Base-by-base conservation (phyloP, 805 yeast species). In the Wilhelminamyces savonicus region DNA sequence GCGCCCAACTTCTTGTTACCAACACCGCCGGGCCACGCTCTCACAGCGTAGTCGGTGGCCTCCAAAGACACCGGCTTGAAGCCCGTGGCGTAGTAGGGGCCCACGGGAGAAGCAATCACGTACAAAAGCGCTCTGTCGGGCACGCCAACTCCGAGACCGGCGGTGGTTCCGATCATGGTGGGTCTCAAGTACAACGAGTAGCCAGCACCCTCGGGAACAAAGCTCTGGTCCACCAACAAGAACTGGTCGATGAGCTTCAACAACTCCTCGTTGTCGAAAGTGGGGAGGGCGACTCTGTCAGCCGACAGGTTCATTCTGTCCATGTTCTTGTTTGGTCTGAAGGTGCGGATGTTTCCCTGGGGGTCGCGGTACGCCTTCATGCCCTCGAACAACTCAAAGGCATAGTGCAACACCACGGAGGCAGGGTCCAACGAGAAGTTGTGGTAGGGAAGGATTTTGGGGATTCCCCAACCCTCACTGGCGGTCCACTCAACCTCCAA, bases 11-110 rank as follows among this genome's bases (percentile, higher is more conserved):
- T 90, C 61, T 76, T 81, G 75, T 90, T 82, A 62, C 98, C 98
- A 47, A 78, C 87, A 59, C 97, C 98, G 51, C 95, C 95, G 54
- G 97, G 97, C 97, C 97, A 90, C 18, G 98, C 97, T 68, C 98
- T 83, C 20, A 88, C 88, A 29, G 95, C 95, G 47, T 84, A 78
- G 54, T 86, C 95, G 21, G 96, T 88, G 43, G 97, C 97, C 65
- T 90, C 96, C 41, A 92, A 72, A 38, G 76, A 71, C 31, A 92
- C 95, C 24, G 97, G 96, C 64, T 88, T 87, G 77, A 90, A 90
- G 13, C 97, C 97, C 13, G 95, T 82, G 50, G 45, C 36, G 30
- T 41, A 86, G 73, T 90, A 92, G 16, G 97, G 97, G 29, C 97
- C 97, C 18, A 90, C 97, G 17, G 97, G 97, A 12, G 95, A 85